Percentiles rank a stretch among this genome's conserved stretches.
These are phyloP conservation scores for Uronychia setigera DNA, from an alignment of 73 alveolate genomes.

Conservation along the genomic window DNA sequence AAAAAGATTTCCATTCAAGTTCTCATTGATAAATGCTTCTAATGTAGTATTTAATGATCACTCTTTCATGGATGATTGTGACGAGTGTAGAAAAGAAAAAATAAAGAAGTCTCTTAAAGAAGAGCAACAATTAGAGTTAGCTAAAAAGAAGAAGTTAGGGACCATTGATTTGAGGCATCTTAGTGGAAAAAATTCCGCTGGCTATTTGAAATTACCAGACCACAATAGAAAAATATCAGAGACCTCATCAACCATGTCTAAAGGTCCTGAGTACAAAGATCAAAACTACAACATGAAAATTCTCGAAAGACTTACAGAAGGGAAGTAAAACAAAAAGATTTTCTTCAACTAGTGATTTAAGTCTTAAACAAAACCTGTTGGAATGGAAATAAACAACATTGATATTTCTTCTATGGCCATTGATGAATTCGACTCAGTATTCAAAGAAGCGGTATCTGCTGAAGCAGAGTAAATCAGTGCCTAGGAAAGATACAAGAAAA, in stretches of 20 bases:
- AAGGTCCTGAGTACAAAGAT: too few species aligned
- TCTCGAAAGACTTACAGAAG: not conserved
- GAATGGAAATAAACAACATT: not conserved
- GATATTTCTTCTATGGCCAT: not conserved
- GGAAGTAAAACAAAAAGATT: too few species aligned
- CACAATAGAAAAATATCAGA: too few species aligned
- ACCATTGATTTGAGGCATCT: too few species aligned
- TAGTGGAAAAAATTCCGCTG: too few species aligned
- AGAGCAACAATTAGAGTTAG: too few species aligned
- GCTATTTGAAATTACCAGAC: too few species aligned
- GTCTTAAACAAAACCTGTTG: not conserved
- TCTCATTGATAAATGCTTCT: not conserved
- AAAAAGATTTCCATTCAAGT: not conserved
- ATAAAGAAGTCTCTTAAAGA: too few species aligned
- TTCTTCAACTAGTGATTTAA: not conserved
- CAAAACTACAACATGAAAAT: not conserved
- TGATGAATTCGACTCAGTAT: not conserved
- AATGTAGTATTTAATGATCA: not conserved
- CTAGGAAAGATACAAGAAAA: not conserved
- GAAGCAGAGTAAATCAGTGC: not conserved
- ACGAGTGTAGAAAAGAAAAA: too few species aligned
- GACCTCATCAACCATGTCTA: too few species aligned
- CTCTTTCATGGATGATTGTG: not conserved
- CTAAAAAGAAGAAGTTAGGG: too few species aligned
- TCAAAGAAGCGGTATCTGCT: not conserved